Base-by-base conservation (phyloP, 495 filamentous ascomycete genomes). In the Terfezia claveryi region DNA sequence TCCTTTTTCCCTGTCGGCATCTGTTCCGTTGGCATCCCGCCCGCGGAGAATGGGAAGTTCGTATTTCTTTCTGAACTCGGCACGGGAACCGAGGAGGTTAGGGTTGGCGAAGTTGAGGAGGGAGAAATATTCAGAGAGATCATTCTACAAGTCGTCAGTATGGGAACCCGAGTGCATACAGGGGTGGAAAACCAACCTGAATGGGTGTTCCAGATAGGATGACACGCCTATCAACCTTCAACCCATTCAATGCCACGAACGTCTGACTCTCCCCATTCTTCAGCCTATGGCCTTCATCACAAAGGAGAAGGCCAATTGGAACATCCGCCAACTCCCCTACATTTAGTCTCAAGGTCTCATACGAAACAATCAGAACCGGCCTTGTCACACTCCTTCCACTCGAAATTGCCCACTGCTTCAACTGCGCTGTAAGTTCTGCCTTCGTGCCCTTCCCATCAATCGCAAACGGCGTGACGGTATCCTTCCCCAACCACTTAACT, bases 291-390 rank as follows among this genome's bases (percentile, higher is more conserved):
- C 91, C 91, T 69, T 99, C 91, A 59, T 99, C 91, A 65, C 91
- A 96, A n/a, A 99, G 76, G 65, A 99, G 80, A 10, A 99, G 71
- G 7, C 91, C 91, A 60, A 99, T 96, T 2, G 80, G 81, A 2
- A 82, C 83, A 55, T 87, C 79, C 53, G 79, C 83, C 46, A 99
- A 75, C 59, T 89, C 81, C n/a, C 86, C 83, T 8, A 85, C 81
- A 58, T 99, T 87, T 53, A 96, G 70, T 20, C 91, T 81, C 6
- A 99, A 74, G 0, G 92, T 96, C 64, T 99, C 91, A 64, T 99
- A 99, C 1, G 91, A 96, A 52, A 99, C 87, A 52, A 99, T 99
- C n/a, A 99, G 81, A n/a, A 95, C 86, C 5, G 92, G 91, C 36
- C 91, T 75, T 20, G 87, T 87, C 20, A 99, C 79, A n/a, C 87